phyloP scores from a whole-genome alignment of 1,284 basidiomycete species.

The Cryptococcus floricola region DNA sequence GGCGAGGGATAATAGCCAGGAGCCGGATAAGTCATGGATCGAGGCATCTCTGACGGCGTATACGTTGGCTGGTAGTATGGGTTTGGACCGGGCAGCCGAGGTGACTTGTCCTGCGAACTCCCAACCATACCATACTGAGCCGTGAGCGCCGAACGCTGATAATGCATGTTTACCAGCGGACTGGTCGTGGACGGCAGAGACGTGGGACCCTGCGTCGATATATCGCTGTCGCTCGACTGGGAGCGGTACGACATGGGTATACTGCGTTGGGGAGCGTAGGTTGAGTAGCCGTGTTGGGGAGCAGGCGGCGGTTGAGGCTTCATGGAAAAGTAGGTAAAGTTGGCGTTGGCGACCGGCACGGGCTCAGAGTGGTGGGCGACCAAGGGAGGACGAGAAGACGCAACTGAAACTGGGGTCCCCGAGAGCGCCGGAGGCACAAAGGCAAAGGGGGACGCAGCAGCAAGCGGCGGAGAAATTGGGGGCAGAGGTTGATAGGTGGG shows the following conservation, averaged over 20 bases:
- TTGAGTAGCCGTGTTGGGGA: constrained; percentile 13
- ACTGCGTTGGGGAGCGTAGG: constrained; percentile 24
- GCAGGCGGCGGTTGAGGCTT: constrained; percentile 7
- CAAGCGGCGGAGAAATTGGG: constrained; percentile 27
- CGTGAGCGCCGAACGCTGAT: constrained; percentile 1
- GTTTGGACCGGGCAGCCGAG: constrained; percentile 3
- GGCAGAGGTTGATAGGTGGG: constrained; percentile 1
- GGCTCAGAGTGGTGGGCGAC: constrained; percentile 36
- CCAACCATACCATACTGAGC: constrained; percentile 3
- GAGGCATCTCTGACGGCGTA: constrained; percentile 35
- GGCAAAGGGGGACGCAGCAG: constrained; percentile 41
- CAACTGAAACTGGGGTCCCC: constrained; percentile 13
- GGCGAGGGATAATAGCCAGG: constrained; percentile 18
- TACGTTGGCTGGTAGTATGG: constrained; percentile 21
- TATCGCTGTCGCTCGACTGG: constrained; percentile 33
- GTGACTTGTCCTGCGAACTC: not conserved
- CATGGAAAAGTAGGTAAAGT: constrained; percentile 13
- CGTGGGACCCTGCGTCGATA: constrained; percentile 1
- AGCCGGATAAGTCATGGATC: constrained; percentile 42
- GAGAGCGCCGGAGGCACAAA: constrained; percentile 43
- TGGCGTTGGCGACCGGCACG: constrained; percentile 11
- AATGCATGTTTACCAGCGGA: constrained; percentile 6
- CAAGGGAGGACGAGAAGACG: constrained; percentile 23
- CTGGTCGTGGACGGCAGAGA: constrained; percentile 13
- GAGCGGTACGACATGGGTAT: constrained; percentile 38